These are phyloP conservation scores for Mucor racemosus DNA, from an alignment of 371 early-diverging fungal species.

Conservation along the genomic window DNA sequence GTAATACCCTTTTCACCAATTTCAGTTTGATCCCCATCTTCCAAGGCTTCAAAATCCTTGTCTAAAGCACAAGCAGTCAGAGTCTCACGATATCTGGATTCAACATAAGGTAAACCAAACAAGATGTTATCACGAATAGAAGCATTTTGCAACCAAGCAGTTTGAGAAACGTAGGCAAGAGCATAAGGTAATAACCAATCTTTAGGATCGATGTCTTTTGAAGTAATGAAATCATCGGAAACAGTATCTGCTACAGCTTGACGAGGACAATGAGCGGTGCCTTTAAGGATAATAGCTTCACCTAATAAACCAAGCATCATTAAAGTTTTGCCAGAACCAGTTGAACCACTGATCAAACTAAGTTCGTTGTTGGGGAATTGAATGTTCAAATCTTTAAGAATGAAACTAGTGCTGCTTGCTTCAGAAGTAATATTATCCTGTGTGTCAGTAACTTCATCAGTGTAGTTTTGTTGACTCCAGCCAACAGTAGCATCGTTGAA, in stretches of 20 bases:
- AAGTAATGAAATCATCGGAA: neutral
- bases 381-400: constrained; percentile 45
- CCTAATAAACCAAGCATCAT: constrained; percentile 69
- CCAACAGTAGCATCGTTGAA: constrained; percentile 49
- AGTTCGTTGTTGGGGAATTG: constrained; percentile 60
- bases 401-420: constrained; percentile 30
- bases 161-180: constrained; percentile 40
- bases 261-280: constrained; percentile 21
- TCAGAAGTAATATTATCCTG: neutral
- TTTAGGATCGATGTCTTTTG: neutral
- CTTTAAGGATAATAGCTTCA: constrained; percentile 22
- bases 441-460: neutral
- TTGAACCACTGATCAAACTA: constrained; percentile 63
- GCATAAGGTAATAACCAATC: constrained; percentile 30
- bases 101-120: constrained; percentile 54
- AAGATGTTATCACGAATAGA: constrained; percentile 71
- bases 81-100: constrained; percentile 58
- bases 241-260: constrained; percentile 13
- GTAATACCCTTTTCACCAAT: constrained; percentile 89
- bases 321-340: constrained; percentile 70
- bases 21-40: constrained; percentile 89
- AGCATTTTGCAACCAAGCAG: constrained; percentile 87
- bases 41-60: constrained; percentile 59
- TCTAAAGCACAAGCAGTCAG: constrained; percentile 64
- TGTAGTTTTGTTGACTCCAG: constrained; percentile 23